These are phyloP conservation scores for Gynostemma pentaphyllum DNA, from an alignment of 306 rosid genomes.

Conservation along the genomic window DNA sequence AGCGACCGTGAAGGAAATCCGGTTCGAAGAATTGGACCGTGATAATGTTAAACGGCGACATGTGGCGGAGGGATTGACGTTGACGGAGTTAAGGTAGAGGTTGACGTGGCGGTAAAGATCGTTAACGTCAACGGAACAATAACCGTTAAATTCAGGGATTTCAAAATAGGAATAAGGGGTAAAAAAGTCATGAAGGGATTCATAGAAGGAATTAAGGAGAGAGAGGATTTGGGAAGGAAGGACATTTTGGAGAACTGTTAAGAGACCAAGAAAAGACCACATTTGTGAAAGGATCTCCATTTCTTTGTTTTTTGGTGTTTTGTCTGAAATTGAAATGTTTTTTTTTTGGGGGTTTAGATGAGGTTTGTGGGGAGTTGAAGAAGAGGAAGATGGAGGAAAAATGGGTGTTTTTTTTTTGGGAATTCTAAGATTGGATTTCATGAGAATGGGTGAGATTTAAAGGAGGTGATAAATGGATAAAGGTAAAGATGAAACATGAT, in stretches of 20 bases:
- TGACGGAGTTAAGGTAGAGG: constrained; percentile 63
- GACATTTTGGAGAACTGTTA: constrained; percentile 73
- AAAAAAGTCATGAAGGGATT: constrained; percentile 59
- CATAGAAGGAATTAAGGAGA: constrained; percentile 56
- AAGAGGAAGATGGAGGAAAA: background rate
- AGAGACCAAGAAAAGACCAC: constrained; percentile 77
- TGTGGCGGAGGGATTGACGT: constrained; percentile 27
- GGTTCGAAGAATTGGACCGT: constrained; percentile 66
- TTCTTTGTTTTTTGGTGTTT: background rate
- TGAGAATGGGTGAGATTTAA: no score
- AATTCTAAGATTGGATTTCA: no score
- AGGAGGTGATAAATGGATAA: no score
- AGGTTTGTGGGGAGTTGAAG: background rate
- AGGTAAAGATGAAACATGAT: no score
- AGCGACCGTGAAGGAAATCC: constrained; percentile 59
- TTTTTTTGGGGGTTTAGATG: no score
- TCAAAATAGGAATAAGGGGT: constrained; percentile 69
- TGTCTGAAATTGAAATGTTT: background rate
- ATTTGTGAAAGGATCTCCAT: constrained; percentile 82
- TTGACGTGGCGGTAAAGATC: constrained; percentile 78
- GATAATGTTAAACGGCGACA: constrained; percentile 61
- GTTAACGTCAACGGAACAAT: constrained; percentile 72
- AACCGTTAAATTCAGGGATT: constrained; percentile 82
- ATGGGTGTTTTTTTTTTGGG: no score
- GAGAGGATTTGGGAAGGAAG: constrained; percentile 76